A percentile compares a stretch with the other conserved stretches of the same genome.
These are phyloP conservation scores for Misopates orontium DNA, from an alignment of 257 asterid species.

Conservation along the genomic window DNA sequence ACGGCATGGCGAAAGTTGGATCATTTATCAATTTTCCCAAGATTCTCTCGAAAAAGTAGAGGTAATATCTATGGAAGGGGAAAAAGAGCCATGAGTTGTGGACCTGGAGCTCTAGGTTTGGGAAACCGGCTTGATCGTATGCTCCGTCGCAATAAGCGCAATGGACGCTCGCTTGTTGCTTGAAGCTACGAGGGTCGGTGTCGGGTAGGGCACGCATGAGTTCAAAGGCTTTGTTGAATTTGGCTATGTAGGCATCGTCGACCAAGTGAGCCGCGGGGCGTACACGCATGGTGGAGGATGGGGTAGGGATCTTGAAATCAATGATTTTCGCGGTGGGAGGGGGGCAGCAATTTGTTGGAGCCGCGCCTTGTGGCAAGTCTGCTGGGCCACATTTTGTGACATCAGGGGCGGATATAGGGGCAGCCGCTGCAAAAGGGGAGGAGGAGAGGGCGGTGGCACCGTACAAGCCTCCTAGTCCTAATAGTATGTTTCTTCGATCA, in stretches of 20 bases:
- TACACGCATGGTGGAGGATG: slow-evolving; percentile 38
- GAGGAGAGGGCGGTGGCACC: slow-evolving; percentile 55
- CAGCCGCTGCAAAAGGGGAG: slow-evolving; percentile 54
- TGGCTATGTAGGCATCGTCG: slow-evolving; percentile 49
- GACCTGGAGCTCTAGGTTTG: slow-evolving; percentile 72
- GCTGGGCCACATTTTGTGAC: slow-evolving; percentile 78
- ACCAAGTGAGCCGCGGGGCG: slow-evolving; percentile 80
- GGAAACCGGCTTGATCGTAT: slow-evolving; percentile 74
- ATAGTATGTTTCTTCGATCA: slow-evolving; percentile 57
- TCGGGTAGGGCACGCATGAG: slow-evolving; percentile 77
- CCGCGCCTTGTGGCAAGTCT: slow-evolving; percentile 55
- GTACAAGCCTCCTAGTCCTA: slow-evolving; percentile 74
- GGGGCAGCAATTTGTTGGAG: slow-evolving; percentile 74
- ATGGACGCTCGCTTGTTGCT: slow-evolving; percentile 74
- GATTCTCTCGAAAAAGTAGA: slow-evolving; percentile 74
- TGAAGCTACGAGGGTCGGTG: slow-evolving; percentile 81
- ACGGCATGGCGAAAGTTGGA: slow-evolving; percentile 72
- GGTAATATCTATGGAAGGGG: slow-evolving; percentile 69
- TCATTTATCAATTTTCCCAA: slow-evolving; percentile 63
- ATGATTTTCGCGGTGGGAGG: slow-evolving; percentile 40
- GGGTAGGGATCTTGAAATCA: slow-evolving; percentile 55
- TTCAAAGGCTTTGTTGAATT: slow-evolving; percentile 55
- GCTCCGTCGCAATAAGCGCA: slow-evolving; percentile 92
- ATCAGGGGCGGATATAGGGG: slow-evolving; percentile 67
- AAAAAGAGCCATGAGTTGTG: slow-evolving; percentile 76